Conservation (phyloP, 495 filamentous ascomycete species). For the Halenospora varia region DNA sequence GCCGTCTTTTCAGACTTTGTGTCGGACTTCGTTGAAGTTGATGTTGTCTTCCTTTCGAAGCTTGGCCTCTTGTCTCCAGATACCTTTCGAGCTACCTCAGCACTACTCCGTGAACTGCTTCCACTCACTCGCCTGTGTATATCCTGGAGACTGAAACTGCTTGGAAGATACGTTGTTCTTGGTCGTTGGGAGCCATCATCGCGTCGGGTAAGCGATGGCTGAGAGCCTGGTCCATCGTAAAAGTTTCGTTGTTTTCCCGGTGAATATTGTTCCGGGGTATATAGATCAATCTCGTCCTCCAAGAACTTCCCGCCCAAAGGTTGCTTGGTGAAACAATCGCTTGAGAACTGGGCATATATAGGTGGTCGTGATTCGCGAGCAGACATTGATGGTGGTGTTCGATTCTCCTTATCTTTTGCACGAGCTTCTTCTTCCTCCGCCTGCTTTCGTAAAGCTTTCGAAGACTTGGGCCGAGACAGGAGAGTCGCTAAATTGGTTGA, state of each 20-base stretch:
- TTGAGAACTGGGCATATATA: conserved; percentile 71
- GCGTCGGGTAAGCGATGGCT: conserved; percentile 46
- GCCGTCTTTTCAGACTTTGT: conserved; percentile 25
- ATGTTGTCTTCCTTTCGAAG: conserved; percentile 24
- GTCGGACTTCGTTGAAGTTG: conserved; percentile 23
- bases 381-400: conserved; percentile 50
- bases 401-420: conserved; percentile 76
- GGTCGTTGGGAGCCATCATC: conserved; percentile 27
- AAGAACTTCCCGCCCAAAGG: conserved; percentile 41
- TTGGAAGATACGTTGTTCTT: conserved; percentile 25
- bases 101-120: conserved; percentile 18
- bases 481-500: conserved; percentile 70
- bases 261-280: conserved; percentile 46
- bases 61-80: conserved; percentile 20
- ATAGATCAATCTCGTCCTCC: conserved; percentile 53
- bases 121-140: conserved; percentile 16
- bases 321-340: conserved; percentile 37
- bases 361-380: conserved; percentile 52
- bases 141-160: conserved; percentile 26
- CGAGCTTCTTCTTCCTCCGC: conserved; percentile 33
- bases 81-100: conserved; percentile 15
- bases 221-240: conserved; percentile 43
- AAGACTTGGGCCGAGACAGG: conserved; percentile 55
- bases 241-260: conserved; percentile 65
- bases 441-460: conserved; percentile 47